Evolutionary conservation across 306 rosid species (phyloP).

Genomic region (Glycine soja): DNA sequence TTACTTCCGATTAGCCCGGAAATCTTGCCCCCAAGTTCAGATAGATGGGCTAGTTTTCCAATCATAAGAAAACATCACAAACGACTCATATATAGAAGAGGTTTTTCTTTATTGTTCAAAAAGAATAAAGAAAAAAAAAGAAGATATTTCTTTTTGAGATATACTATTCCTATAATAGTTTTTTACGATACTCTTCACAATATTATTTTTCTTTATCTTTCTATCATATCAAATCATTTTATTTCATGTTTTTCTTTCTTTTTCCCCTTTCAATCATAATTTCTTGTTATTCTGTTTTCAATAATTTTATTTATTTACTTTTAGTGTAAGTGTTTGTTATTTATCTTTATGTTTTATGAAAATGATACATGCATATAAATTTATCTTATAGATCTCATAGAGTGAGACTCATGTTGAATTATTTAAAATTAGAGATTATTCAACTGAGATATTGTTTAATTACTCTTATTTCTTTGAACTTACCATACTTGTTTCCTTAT

Average conservation of each 20-base stretch:
- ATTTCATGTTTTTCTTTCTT: not conserved
- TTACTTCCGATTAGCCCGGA: not conserved
- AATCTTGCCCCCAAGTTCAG: not conserved
- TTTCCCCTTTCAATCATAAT: not conserved
- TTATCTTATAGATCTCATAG: too few relatives aligned
- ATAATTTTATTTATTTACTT: not conserved
- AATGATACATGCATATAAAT: not conserved
- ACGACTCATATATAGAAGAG: too few relatives aligned
- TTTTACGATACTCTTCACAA: too few relatives aligned
- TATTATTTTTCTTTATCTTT: too few relatives aligned
- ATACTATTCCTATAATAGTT: not conserved
- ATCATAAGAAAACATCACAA: not conserved
- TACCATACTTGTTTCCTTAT: too few relatives aligned
- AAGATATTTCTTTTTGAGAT: not conserved
- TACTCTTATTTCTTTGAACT: too few relatives aligned
- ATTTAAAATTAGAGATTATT: too few relatives aligned
- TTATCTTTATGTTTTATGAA: not conserved
- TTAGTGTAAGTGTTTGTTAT: not conserved
- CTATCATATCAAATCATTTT: too few relatives aligned
- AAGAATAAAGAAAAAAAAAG: too few relatives aligned
- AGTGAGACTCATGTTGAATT: too few relatives aligned
- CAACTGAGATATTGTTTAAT: too few relatives aligned
- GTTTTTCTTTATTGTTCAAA: too few relatives aligned
- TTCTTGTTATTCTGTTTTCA: not conserved
- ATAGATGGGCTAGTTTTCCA: constrained; percentile 12